phyloP scores from a whole-genome alignment of 768 basidiomycete species.

The Galerina marginata region DNA sequence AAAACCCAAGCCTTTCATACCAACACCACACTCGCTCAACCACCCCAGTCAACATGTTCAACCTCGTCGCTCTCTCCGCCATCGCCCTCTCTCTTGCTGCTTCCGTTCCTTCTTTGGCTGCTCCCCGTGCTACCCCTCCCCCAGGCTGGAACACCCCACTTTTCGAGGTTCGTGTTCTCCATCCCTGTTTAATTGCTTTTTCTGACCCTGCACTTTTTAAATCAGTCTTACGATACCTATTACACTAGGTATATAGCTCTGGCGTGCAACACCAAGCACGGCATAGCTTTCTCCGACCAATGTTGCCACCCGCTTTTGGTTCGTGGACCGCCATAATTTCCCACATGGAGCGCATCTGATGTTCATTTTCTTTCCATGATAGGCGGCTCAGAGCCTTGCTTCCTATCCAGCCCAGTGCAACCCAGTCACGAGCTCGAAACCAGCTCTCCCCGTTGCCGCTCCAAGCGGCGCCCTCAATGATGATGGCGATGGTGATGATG shows the following conservation, averaged over 20 bases:
- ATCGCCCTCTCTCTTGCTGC: conserved; percentile 48
- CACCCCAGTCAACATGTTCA: conserved; percentile 25
- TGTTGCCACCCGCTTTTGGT: conserved; percentile 80
- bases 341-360: not conserved
- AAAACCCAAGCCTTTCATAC: conserved; percentile 30
- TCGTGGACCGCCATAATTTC: conserved; percentile 23
- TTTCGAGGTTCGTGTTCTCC: conserved; percentile 46
- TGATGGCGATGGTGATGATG: conserved; percentile 22
- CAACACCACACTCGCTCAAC: conserved; percentile 35
- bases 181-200: conserved; percentile 4
- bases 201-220: too few species aligned
- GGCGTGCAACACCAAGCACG: conserved; percentile 52
- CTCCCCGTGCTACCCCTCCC: conserved; percentile 47
- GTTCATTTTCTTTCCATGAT: conserved; percentile 9
- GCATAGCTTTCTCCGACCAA: conserved; percentile 60
- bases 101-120: conserved; percentile 44
- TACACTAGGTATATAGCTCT: conserved; percentile 67
- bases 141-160: conserved; percentile 46
- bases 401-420: conserved; percentile 59
- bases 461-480: not conserved
- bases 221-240: conserved; percentile 57
- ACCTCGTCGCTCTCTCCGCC: conserved; percentile 47
- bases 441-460: not conserved
- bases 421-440: conserved; percentile 21
- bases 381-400: conserved; percentile 58